These are phyloP conservation scores for Rhizopogon vinicolor DNA, from an alignment of 768 basidiomycete genomes.

Conservation along the genomic window DNA sequence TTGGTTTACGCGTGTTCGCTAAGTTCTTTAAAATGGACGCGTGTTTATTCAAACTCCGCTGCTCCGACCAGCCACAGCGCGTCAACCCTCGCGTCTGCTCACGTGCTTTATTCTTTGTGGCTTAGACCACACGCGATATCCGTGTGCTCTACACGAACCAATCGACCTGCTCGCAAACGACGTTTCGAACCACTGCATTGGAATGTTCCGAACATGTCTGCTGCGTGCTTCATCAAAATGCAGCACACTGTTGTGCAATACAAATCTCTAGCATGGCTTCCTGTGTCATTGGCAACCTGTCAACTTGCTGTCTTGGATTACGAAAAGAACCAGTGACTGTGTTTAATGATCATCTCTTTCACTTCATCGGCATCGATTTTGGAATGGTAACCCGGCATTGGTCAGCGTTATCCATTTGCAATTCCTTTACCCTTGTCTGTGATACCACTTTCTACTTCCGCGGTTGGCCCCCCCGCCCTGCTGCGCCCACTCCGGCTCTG, in stretches of 20 bases:
- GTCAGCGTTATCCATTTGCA: background rate
- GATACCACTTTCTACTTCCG: background rate
- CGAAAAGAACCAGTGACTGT: too few species aligned
- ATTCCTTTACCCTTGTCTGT: background rate
- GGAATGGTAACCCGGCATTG: background rate
- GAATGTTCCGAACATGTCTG: background rate
- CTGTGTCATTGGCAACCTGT: too few species aligned
- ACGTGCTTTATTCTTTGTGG: conserved; percentile 2
- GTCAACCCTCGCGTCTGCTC: conserved; percentile 20
- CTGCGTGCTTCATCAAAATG: background rate
- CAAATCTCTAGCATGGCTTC: too few species aligned
- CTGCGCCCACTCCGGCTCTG: background rate
- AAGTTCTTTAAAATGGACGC: conserved; percentile 25
- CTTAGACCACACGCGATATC: background rate
- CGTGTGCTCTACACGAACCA: background rate
- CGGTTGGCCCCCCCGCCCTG: background rate
- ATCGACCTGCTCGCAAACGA: background rate
- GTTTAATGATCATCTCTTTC: background rate
- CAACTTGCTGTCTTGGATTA: too few species aligned
- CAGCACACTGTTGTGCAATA: background rate
- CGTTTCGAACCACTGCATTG: background rate
- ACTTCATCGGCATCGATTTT: background rate
- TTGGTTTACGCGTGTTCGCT: conserved; percentile 15
- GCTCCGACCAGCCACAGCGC: conserved; percentile 28
- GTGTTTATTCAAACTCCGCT: conserved; percentile 27